Base-by-base conservation (phyloP, 2,329 filamentous ascomycete species). In the Apiospora koreana region DNA sequence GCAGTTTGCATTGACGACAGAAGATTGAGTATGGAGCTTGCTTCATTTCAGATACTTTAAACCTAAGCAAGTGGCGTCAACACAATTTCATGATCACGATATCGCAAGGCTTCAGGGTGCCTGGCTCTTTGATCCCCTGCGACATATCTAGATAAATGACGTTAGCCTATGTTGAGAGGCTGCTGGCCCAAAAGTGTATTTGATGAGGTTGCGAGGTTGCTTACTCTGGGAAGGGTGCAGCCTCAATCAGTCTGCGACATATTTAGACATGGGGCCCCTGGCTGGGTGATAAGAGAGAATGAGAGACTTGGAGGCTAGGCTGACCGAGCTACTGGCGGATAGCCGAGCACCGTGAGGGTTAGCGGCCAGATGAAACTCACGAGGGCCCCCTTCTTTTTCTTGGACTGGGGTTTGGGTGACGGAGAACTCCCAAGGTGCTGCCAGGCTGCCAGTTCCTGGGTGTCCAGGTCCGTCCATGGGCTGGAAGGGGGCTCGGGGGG, bases 181-280 rank as follows among this genome's bases (percentile, higher is more conserved):
- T 25, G 50, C 16, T 21, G 50, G 18, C 28, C 28, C 28, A 58
- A 43, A 58, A 58, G 50, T 58, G 28, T 58, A 25, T 38, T 62
- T 62, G 54, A 62, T 62, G 54, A 62, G 50, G 50, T 58, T 31
- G 50, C 25, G 50, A 58, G 50, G 54, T 14, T 62, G 54, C 54
- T 62, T 62, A 62, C 54, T 62, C 28, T 31, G 50, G 25, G 18
- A 21, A 58, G 16, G 50, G 28, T 58, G 50, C 50, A 14, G 54
- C 9, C 31, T 38, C 54, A 62, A 62, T 62, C 54, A 62, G 54
- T 62, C 54, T 62, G 54, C 28, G 54, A 62, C 54, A 62, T 6
- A 38, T 62, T 35, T 62, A 23, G 54, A 62, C 54, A 62, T 62
- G 54, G 54, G 54, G 54, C 8, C 54, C 54, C 54, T 62, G 54